A percentile compares a stretch with the other conserved stretches of the same genome.
These are phyloP conservation scores for Epicoccum sorghinum DNA, from an alignment of 2,329 filamentous ascomycete genomes.

Conservation along the genomic window DNA sequence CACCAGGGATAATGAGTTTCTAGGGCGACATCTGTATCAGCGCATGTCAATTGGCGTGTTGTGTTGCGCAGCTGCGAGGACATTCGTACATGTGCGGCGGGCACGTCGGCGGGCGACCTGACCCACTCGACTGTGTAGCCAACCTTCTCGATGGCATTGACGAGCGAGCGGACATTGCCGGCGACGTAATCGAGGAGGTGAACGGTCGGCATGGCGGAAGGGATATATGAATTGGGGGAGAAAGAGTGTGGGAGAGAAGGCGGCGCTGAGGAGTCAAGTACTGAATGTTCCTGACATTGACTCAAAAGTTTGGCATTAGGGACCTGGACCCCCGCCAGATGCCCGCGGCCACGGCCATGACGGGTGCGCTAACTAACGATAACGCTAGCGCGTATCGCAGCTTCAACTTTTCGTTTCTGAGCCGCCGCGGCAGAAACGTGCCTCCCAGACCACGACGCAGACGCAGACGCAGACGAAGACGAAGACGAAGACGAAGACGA, in stretches of 20 bases:
- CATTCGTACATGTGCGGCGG: slow-evolving; percentile 74
- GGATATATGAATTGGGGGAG: too few relatives aligned
- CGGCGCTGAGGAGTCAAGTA: background rate
- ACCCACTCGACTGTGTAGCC: slow-evolving; percentile 96
- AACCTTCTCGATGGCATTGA: slow-evolving; percentile 95
- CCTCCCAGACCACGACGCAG: background rate
- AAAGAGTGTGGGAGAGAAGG: background rate
- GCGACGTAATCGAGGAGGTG: slow-evolving; percentile 90
- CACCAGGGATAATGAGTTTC: slow-evolving; percentile 94
- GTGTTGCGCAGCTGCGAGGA: slow-evolving; percentile 3
- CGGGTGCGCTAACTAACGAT: slow-evolving; percentile 11
- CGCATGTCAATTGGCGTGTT: slow-evolving; percentile 36
- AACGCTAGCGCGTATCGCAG: slow-evolving; percentile 15
- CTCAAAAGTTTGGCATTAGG: slow-evolving; percentile 16
- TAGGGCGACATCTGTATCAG: slow-evolving; percentile 52
- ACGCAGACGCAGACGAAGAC: too few relatives aligned
- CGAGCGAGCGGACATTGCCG: slow-evolving; percentile 92
- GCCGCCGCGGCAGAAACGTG: slow-evolving; percentile 1
- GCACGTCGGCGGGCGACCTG: slow-evolving; percentile 80
- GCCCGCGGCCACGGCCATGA: slow-evolving; percentile 18
- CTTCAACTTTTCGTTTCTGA: background rate
- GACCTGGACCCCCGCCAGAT: slow-evolving; percentile 7
- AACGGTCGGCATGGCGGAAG: slow-evolving; percentile 71
- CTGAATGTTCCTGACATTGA: slow-evolving; percentile 5
- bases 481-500: too few relatives aligned